phyloP scores from a whole-genome alignment of 1,139 yeast genomes.

The Schizosaccharomyces versatilis region DNA sequence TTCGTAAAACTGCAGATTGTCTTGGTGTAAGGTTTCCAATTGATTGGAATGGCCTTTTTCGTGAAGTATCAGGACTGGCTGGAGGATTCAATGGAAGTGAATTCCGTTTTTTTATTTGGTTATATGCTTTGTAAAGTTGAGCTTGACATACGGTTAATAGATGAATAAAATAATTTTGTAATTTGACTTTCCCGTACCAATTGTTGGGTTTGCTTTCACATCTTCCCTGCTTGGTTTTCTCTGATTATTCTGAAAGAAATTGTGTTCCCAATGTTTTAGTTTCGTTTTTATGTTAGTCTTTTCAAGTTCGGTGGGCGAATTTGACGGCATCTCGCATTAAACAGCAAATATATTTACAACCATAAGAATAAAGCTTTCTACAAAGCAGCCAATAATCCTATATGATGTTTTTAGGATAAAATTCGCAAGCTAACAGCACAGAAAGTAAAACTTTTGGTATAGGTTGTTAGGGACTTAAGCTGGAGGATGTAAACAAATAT shows the following conservation, averaged over 20 bases:
- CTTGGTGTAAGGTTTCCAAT: not conserved
- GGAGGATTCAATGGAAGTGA: not conserved
- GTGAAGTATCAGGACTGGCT: not conserved
- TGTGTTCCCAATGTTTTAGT: conserved; percentile 44
- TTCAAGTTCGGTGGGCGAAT: too few species aligned
- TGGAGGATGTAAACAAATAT: too few species aligned
- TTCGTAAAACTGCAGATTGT: not conserved
- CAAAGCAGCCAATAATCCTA: too few species aligned
- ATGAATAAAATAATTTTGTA: not conserved
- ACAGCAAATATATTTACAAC: too few species aligned
- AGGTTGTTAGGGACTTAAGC: too few species aligned
- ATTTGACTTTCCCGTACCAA: conserved; percentile 15
- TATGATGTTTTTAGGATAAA: too few species aligned
- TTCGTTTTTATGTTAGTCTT: conserved; percentile 20
- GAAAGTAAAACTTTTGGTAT: too few species aligned
- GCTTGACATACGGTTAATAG: not conserved
- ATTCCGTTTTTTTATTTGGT: conserved; percentile 21
- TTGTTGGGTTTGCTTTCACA: conserved; percentile 27
- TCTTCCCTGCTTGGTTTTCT: conserved; percentile 34
- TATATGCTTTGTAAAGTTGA: not conserved
- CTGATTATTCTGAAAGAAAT: conserved; percentile 25
- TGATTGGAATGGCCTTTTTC: not conserved
- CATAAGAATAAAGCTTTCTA: too few species aligned
- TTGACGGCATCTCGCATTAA: too few species aligned
- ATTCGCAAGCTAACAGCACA: too few species aligned